Base-by-base conservation (phyloP, 768 basidiomycete genomes). In the Russula abietina region DNA sequence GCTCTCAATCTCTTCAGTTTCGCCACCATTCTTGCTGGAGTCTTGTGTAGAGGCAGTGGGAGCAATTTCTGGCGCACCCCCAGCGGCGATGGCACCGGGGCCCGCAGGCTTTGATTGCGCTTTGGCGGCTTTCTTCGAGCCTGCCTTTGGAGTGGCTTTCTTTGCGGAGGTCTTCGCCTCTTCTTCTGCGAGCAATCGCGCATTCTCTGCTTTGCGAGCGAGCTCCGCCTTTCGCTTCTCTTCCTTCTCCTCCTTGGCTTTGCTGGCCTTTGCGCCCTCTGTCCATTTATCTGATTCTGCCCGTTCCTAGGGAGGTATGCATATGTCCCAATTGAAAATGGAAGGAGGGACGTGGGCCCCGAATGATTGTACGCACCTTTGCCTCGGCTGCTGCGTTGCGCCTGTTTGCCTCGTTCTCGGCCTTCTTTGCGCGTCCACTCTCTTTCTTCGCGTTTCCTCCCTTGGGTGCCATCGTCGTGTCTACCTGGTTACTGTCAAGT, bases 381-480 rank as follows among this genome's bases (percentile, higher is more conserved):
- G 84, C 89, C 9, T 78, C 79, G 12, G 78, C 79, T 0, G 79
- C 85, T 4, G 78, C 79, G 7, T 81, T 83, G 65, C 83, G 80
- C 74, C 93, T 94, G 79, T 88, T 91, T 10, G 82, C 79, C 71
- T 92, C 91, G 71, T 93, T 94, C 71, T 94, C 90, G 28, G 91
- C 91, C 73, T 97, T 97, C 76, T 92, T 94, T 0, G 93, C 88
- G 58, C 89, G 76, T 4, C 94, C 93, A 48, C 84, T 75, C 74
- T 96, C 94, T 73, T 96, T 96, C 85, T 96, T 97, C 61, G 91
- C 79, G 79, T 93, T 96, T 68, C 81, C 84, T 65, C 87, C 89
- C 74, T 91, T 92, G 1, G 94, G 93, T 53, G 94, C 75, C 94
- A 95, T 94, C 19, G 4, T 41, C 33, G 7, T 53, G 16, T 19